Conservation (phyloP, 2,329 filamentous ascomycete species). For the Nemania bipapillata region DNA sequence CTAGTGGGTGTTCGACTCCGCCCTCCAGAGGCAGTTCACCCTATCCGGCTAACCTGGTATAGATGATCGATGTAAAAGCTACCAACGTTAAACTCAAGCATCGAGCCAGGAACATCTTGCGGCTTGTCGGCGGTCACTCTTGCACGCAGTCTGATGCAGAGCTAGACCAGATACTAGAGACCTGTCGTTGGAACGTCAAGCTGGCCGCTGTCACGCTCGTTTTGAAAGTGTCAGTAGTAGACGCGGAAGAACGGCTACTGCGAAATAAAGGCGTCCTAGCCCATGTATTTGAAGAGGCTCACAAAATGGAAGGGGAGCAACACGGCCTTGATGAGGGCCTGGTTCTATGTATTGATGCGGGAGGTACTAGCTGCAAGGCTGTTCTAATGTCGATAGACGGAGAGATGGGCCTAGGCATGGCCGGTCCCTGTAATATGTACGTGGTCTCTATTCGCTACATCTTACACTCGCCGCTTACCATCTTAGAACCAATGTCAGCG, state of each 20-base stretch:
- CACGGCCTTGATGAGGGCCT: neutral
- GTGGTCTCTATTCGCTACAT: neutral
- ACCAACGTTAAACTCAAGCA: constrained; percentile 34
- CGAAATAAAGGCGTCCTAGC: constrained; percentile 26
- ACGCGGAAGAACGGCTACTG: constrained; percentile 25
- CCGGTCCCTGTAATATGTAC: constrained; percentile 32
- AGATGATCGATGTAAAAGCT: constrained; percentile 36
- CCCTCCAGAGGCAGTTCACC: neutral
- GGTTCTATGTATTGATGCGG: constrained; percentile 32
- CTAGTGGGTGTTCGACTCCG: constrained; percentile 6
- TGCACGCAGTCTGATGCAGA: constrained; percentile 26
- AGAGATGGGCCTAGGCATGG: constrained; percentile 23
- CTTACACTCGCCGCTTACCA: neutral
- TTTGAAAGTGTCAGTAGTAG: constrained; percentile 14
- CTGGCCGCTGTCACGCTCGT: constrained; percentile 25
- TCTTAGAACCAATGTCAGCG: constrained; percentile 21
- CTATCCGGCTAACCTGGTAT: constrained; percentile 9
- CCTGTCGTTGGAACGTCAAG: constrained; percentile 29
- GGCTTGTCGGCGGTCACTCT: constrained; percentile 14
- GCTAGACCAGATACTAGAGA: constrained; percentile 18
- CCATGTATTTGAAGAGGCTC: constrained; percentile 23
- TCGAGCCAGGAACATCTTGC: constrained; percentile 30
- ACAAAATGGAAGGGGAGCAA: neutral
- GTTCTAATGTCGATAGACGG: constrained; percentile 30
- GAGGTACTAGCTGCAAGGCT: constrained; percentile 33